Evolutionary conservation across 2,329 filamentous ascomycete genomes (phyloP), one percentile per base, ranked within the genome.

Genomic region (Scopulariopsis brevicaulis): DNA sequence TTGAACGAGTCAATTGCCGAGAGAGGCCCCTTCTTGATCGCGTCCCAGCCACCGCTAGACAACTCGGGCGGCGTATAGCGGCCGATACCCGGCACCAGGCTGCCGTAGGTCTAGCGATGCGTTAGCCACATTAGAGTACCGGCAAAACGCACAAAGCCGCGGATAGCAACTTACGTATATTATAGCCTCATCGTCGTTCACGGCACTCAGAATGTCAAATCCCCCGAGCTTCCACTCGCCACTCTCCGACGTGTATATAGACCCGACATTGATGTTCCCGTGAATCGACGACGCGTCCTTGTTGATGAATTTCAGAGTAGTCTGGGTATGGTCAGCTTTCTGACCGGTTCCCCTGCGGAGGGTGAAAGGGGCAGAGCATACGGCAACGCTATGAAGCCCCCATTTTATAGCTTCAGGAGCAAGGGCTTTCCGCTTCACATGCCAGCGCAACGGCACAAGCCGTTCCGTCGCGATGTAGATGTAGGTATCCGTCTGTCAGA

Each of bases 161-260:
- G 6, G 15, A 37, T 11, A 1, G 3, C 34, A 10, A 63, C 70
- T 59, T 35, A 90, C 86, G 68, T 95, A 96, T 67, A 99, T 92
- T 54, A 96, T 79, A 11, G 92, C 90, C 65, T 97, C 90, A 61
- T 97, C 92, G 59, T 97, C 94, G 66, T 96, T 97, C 74, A 97
- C 86, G 43, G 88, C 96, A 73, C 92, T 97, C 60, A 97, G 72
- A 5, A 96, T 82, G 64, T 99, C 94, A 64, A 99, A 96, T 0
- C 94, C 94, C 22, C 88, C 92, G 1, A 99, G 76, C 68, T 95
- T 97, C 94, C 94, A 99, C 73, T 99, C 94, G 59, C 94, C 94
- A 67, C 94, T 96, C 68, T 97, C 93, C 60, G 90, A 91, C 4
- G 90, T 94, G 71, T 92, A 99, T 62, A 99, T 80, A 0, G 93